Evolutionary conservation across 305 asterid genomes (phyloP).

Genomic region (Fraxinus baroniana): DNA sequence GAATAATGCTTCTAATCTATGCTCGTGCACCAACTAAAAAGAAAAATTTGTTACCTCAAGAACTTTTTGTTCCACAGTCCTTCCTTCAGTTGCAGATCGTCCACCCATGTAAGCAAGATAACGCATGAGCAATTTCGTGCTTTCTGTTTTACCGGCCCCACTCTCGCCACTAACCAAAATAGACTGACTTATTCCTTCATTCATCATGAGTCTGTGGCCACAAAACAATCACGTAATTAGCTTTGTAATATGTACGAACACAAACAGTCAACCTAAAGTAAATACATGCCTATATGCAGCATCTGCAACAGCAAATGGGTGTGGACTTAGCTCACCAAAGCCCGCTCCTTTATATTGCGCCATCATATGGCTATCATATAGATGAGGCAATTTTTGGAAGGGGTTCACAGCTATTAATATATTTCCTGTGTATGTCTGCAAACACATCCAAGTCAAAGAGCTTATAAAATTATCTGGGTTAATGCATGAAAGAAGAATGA

Average conservation of each 20-base stretch:
- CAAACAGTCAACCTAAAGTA: conserved; percentile 18
- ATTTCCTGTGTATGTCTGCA: conserved; percentile 80
- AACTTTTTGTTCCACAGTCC: conserved; percentile 79
- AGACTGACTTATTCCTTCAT: conserved; percentile 76
- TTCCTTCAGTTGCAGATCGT: conserved; percentile 63
- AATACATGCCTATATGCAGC: conserved; percentile 77
- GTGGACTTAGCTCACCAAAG: conserved; percentile 90
- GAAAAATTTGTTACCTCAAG: conserved; percentile 52
- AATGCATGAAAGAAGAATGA: neutral
- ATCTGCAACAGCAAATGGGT: conserved; percentile 92
- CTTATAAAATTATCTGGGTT: conserved; percentile 21
- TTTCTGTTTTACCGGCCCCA: conserved; percentile 94
- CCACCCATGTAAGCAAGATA: conserved; percentile 95
- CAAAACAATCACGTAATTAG: conserved; percentile 13
- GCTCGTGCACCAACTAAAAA: neutral
- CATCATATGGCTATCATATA: conserved; percentile 92
- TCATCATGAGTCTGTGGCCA: conserved; percentile 68
- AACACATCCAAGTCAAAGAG: conserved; percentile 16
- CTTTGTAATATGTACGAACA: neutral
- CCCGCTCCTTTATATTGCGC: conserved; percentile 87
- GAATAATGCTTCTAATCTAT: neutral
- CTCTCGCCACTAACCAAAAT: conserved; percentile 90
- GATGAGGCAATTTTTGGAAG: conserved; percentile 82
- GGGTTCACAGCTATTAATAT: conserved; percentile 90
- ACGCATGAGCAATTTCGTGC: conserved; percentile 77